These are phyloP conservation scores for Penicillium sp. DNA, from an alignment of 2,329 filamentous ascomycete species.

Conservation along the genomic window DNA sequence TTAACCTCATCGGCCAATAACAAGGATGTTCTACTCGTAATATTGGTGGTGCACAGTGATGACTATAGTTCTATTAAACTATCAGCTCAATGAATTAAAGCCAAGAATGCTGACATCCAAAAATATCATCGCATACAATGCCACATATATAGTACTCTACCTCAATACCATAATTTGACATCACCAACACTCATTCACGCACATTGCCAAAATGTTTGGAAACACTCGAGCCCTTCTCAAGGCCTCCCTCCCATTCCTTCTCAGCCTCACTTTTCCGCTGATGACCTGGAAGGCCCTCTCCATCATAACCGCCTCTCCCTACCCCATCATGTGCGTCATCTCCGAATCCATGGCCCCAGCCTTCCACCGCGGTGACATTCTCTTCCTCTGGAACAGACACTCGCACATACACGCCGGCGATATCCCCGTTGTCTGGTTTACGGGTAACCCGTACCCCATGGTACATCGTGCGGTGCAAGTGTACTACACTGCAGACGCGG, in stretches of 20 bases:
- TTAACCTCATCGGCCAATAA: no score
- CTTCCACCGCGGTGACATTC: constrained; percentile 14
- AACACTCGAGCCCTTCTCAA: not conserved
- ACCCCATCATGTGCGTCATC: constrained; percentile 14
- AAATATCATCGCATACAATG: no score
- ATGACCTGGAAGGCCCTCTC: constrained; percentile 13
- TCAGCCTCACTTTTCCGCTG: not conserved
- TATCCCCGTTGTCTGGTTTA: constrained; percentile 17
- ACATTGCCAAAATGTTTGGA: no score
- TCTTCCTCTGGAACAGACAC: constrained; percentile 15
- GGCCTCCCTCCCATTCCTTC: not conserved
- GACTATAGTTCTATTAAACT: no score
- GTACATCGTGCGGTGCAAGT: constrained; percentile 16
- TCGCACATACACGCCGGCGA: constrained; percentile 8
- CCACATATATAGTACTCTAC: not conserved
- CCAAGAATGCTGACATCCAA: no score
- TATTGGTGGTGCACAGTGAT: no score
- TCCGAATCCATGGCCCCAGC: constrained; percentile 17
- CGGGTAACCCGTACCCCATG: constrained; percentile 14
- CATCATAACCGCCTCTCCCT: constrained; percentile 6
- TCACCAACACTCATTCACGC: no score
- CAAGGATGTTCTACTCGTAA: no score
- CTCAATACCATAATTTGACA: not conserved
- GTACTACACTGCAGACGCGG: not conserved
- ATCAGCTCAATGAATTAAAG: no score